These are phyloP conservation scores for Chrysosporium keratinophilum DNA, from an alignment of 2,329 filamentous ascomycete genomes.

Conservation along the genomic window DNA sequence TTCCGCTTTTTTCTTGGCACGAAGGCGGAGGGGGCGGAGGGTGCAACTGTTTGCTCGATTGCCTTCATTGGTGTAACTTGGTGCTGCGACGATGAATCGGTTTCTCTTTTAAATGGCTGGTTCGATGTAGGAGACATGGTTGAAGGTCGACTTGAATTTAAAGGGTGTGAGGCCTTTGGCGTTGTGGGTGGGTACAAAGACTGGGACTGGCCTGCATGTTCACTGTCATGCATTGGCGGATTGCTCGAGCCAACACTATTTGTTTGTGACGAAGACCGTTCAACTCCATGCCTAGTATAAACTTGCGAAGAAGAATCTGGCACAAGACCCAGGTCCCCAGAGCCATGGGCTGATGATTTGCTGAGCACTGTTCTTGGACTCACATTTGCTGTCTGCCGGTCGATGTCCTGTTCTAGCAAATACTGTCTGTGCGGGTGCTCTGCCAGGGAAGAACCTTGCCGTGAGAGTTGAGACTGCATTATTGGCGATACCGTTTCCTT, in stretches of 20 bases:
- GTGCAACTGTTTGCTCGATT: not conserved
- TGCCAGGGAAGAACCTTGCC: constrained; percentile 35
- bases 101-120: constrained; percentile 6
- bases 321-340: constrained; percentile 2
- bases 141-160: constrained; percentile 11
- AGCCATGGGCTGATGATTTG: not conserved
- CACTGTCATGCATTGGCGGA: not conserved
- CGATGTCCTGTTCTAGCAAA: constrained; percentile 47
- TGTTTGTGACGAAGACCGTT: constrained; percentile 7
- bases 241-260: constrained; percentile 2
- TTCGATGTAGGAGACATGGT: constrained; percentile 14
- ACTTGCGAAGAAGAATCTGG: constrained; percentile 3
- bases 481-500: constrained; percentile 25
- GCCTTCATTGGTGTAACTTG: constrained; percentile 9
- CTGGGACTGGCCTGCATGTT: constrained; percentile 4
- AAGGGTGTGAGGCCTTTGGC: constrained; percentile 12
- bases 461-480: constrained; percentile 21
- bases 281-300: not conserved
- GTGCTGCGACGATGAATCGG: constrained; percentile 1
- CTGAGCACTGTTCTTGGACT: constrained; percentile 55
- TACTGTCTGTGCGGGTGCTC: constrained; percentile 26
- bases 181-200: constrained; percentile 14
- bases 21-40: constrained; percentile 5
- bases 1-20: constrained; percentile 41
- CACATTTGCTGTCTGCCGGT: constrained; percentile 61